These are phyloP conservation scores for Stenogyne calaminthoides DNA, from an alignment of 305 asterid species.

Conservation along the genomic window DNA sequence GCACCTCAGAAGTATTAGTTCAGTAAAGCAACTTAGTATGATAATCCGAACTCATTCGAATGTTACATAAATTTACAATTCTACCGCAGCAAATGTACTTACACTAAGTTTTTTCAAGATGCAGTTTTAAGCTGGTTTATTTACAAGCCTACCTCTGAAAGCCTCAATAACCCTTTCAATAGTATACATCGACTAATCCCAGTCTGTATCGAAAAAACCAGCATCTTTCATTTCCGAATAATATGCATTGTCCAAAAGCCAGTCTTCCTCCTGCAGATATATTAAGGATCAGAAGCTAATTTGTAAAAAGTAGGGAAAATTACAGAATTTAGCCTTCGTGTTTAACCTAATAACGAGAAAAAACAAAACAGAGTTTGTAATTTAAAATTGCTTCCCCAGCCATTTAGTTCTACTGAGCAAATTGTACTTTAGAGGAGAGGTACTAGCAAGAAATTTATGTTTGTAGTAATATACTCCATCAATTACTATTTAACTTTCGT, in stretches of 20 bases:
- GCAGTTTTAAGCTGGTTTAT: slow-evolving; percentile 36
- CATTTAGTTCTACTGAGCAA: background rate
- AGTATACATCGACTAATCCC: slow-evolving; percentile 54
- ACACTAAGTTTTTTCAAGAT: slow-evolving; percentile 6
- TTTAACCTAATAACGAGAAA: background rate
- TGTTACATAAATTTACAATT: slow-evolving; percentile 34
- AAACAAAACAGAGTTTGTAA: background rate
- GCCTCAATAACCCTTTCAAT: slow-evolving; percentile 2
- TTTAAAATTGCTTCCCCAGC: background rate
- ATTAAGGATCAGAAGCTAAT: background rate
- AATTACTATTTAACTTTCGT: too few relatives aligned
- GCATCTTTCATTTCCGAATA: slow-evolving; percentile 98
- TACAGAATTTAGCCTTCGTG: too few relatives aligned
- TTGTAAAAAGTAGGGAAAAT: background rate
- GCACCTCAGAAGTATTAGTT: background rate
- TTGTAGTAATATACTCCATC: background rate
- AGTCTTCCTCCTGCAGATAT: slow-evolving; percentile 80
- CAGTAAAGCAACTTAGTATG: background rate
- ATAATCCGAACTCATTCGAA: background rate
- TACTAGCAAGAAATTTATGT: too few relatives aligned
- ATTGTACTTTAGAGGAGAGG: too few relatives aligned
- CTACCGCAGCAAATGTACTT: background rate
- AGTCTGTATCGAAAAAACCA: slow-evolving; percentile 79
- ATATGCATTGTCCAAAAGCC: slow-evolving; percentile 88
- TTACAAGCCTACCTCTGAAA: slow-evolving; percentile 33